Evolutionary conservation across 345 rosid species (phyloP).

Genomic region (Lepidium didymum): DNA sequence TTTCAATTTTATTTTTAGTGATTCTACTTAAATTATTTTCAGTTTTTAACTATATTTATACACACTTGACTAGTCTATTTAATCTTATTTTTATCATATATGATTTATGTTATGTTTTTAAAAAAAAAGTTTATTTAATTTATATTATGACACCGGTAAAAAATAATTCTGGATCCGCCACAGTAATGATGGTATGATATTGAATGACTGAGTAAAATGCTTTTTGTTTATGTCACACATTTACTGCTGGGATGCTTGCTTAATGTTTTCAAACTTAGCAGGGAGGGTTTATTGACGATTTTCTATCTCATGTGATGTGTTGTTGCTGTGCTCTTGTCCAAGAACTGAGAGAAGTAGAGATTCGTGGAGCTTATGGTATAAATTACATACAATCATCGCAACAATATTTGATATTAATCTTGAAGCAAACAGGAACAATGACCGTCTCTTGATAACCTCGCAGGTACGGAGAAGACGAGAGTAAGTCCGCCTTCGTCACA

Average conservation of each 20-base stretch:
- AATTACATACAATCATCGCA: background rate
- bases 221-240: background rate
- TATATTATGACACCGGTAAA: no score
- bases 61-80: no score
- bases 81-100: no score
- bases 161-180: no score
- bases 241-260: background rate
- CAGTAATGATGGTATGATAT: background rate
- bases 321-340: conserved; percentile 99
- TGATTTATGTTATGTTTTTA: no score
- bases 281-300: conserved; percentile 93
- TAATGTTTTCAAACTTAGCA: conserved; percentile 22
- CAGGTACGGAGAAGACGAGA: conserved; percentile 76
- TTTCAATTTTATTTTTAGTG: no score
- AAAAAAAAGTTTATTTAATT: no score
- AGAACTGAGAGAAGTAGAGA: conserved; percentile 95
- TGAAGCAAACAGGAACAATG: background rate
- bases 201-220: background rate
- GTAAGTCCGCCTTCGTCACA: conserved; percentile 75
- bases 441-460: conserved; percentile 12
- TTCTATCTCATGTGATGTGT: conserved; percentile 93
- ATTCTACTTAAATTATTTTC: no score
- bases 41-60: no score
- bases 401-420: background rate
- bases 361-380: conserved; percentile 69